Evolutionary conservation across 306 rosid species (phyloP), one percentile per base, ranked within the genome.

Genomic region (Acacia confusa): DNA sequence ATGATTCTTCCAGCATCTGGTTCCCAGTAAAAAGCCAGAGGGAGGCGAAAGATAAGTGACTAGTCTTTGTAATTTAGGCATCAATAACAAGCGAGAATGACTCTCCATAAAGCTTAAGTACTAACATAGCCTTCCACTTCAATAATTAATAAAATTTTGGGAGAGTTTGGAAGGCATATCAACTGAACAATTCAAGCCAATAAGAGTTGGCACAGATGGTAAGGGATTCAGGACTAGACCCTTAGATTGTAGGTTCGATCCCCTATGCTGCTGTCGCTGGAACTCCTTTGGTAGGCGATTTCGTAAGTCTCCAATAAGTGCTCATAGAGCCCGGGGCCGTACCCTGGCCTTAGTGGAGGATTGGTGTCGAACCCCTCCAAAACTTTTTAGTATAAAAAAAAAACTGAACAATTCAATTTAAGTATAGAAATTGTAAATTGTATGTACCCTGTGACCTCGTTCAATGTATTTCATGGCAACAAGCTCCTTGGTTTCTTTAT

Each of bases 391-490:
- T n/a, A n/a, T n/a, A n/a, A n/a, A n/a, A n/a, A n/a, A n/a, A n/a
- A n/a, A n/a, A 32, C 44, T 34, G 24, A 34, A 34, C 44, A 65
- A 27, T 32, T 32, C 43, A 65, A 67, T 34, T 67, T 8, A 22
- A 60, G 66, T 22, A 70, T n/a, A 30, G 34, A 17, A 77, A 30
- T 28, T 44, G 63, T 9, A 17, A 77, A 30, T 28, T 44, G 63
- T 9, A 77, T 47, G 19, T 22, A 87, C 88, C 90, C 17, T 84
- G 30, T 4, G 50, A 30, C 86, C 91, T 3, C 94, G 81, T 55
- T 81, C 84, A 67, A 89, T 87, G 82, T 76, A 89, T 78, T 91
- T 91, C 90, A 87, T 88, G 80, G 92, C 92, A 74, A 89, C 91
- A 38, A 84, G 88, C 57, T 83, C 79, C 78, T 83, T 87, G 67